Percentiles rank a stretch among this genome's conserved stretches.
Evolutionary conservation across 2,329 filamentous ascomycete species (phyloP).

Genomic region (Ramichloridium luteum): DNA sequence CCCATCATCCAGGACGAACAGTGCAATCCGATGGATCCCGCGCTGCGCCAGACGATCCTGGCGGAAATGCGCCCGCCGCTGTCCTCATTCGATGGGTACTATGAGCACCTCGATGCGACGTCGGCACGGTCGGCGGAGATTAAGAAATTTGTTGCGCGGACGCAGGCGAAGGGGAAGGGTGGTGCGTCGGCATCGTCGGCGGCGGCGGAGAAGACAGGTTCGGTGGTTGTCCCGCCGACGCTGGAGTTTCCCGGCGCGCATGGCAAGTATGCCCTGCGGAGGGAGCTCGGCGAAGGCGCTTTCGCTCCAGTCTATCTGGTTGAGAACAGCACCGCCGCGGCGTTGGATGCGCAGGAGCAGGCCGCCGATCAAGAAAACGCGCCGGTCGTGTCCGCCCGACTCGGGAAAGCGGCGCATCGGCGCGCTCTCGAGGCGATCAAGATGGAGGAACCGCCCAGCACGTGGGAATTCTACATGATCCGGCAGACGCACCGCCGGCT

Average conservation of each 20-base stretch:
- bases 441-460: slow-evolving; percentile 76
- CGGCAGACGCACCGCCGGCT: slow-evolving; percentile 67
- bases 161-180: slow-evolving; percentile 44
- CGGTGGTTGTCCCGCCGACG: slow-evolving; percentile 47
- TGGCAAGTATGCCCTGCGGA: slow-evolving; percentile 63
- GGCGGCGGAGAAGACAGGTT: slow-evolving; percentile 49
- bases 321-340: slow-evolving; percentile 42
- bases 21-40: slow-evolving; percentile 81
- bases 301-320: slow-evolving; percentile 93
- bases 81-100: slow-evolving; percentile 64
- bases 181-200: slow-evolving; percentile 25
- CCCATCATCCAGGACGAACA: slow-evolving; percentile 70
- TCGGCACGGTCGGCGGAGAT: slow-evolving; percentile 64
- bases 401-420: slow-evolving; percentile 51
- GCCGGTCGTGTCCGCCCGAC: slow-evolving; percentile 33
- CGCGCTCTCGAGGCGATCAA: slow-evolving; percentile 71
- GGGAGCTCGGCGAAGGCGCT: slow-evolving; percentile 81
- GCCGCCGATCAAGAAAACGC: slow-evolving; percentile 19
- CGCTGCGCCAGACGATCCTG: slow-evolving; percentile 62
- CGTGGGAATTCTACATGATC: slow-evolving; percentile 97
- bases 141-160: slow-evolving; percentile 67
- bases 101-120: slow-evolving; percentile 53
- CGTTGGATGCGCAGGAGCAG: slow-evolving; percentile 28
- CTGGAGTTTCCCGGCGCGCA: slow-evolving; percentile 55
- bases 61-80: slow-evolving; percentile 61